Base-by-base conservation (phyloP, 768 basidiomycete species). In the Agaricus subrufescens region DNA sequence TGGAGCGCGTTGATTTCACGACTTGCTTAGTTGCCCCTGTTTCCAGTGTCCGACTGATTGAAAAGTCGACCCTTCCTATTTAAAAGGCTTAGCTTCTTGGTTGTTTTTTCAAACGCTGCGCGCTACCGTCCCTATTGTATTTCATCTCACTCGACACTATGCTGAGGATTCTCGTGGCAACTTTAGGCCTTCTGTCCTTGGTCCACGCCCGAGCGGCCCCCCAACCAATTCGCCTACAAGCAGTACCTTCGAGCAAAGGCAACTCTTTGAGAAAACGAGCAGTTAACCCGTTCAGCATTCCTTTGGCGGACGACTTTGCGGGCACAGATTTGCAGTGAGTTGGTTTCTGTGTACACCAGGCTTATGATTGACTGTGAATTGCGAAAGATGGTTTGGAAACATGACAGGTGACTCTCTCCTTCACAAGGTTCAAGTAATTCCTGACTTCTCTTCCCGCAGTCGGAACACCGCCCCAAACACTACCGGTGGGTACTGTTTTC, bases 311-410 rank as follows among this genome's bases (percentile, higher is more conserved):
- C 67, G 80, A 80, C 64, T 82, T 81, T 69, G 59, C 73, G 48
- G 81, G 81, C 42, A 82, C 81, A 38, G 82, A 83, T 64, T 72
- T 82, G n/a, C 81, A 83, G 78, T 82, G 57, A 63, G 73, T 57
- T 50, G 42, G 29, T 34, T 60, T 52, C 31, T 29, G 43, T 43
- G n/a, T 34, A 31, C 43, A 29, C 38, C 27, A 49, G 23, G 30
- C 26, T 31, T 34, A 12, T 27, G 34, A 45, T 38, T 26, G 27
- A 25, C 19, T 15, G 8, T 45, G 34, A n/a, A 25, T 34, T 38
- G 29, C 23, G 19, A 56, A 56, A 81, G 79, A 66, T 80, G 80
- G 79, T 82, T 74, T 57, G 80, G 79, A 19, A 76, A 81, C 57
- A 74, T 80, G 46, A 71, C 76, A 55, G 73, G 77, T 78, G 52